Evolutionary conservation across 2,329 filamentous ascomycete species (phyloP).

Genomic region (Drechslera avenae): DNA sequence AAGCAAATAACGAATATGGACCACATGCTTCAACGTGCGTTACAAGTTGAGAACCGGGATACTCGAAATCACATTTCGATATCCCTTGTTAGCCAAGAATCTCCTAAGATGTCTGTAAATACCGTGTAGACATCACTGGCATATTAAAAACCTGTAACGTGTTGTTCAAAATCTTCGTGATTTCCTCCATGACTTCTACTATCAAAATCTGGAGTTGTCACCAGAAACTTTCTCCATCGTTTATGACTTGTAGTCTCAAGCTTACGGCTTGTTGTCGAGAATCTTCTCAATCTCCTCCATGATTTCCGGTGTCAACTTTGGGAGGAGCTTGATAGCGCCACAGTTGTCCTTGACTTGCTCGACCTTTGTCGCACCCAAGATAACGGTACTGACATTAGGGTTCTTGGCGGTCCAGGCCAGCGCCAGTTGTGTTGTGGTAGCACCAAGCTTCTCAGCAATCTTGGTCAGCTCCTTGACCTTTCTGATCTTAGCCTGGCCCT

Average conservation of each 20-base stretch:
- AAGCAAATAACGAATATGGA: no score
- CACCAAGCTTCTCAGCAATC: conserved; percentile 57
- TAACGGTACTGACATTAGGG: conserved; percentile 62
- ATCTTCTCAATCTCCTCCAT: conserved; percentile 50
- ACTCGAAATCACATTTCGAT: no score
- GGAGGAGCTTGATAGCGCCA: conserved; percentile 52
- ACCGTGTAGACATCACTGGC: not conserved
- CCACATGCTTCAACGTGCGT: no score
- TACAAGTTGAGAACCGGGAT: no score
- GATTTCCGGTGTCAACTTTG: conserved; percentile 48
- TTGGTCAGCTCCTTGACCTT: conserved; percentile 62
- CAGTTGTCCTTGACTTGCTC: conserved; percentile 57
- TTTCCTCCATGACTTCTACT: not conserved
- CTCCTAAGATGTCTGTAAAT: no score
- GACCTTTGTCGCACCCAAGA: conserved; percentile 59
- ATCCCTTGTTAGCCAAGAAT: no score
- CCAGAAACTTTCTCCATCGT: no score
- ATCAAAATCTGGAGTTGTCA: no score
- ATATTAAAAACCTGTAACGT: not conserved
- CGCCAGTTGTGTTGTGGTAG: conserved; percentile 58
- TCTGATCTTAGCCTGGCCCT: conserved; percentile 60
- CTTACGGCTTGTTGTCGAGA: conserved; percentile 48
- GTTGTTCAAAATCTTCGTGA: no score
- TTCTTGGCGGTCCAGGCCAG: conserved; percentile 66
- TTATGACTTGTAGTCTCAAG: not conserved